phyloP scores from a whole-genome alignment of 2,329 filamentous ascomycete species.

The Monosporascus sp. region DNA sequence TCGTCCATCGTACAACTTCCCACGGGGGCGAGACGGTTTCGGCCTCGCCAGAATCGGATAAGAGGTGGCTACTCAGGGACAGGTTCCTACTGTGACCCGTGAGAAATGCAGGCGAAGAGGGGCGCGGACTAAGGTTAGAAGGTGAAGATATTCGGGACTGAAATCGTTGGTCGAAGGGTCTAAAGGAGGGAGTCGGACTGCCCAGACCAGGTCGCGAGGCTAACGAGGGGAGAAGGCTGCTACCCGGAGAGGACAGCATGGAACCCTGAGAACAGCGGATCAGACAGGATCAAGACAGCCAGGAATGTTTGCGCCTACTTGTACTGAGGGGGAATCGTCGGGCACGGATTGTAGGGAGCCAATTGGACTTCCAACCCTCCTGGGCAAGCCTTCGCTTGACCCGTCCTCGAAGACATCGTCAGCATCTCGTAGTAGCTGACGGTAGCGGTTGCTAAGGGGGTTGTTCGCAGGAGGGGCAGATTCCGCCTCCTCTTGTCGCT shows the following conservation, averaged over 20 bases:
- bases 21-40: constrained; percentile 77
- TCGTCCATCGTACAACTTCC: constrained; percentile 97
- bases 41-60: constrained; percentile 55
- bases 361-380: constrained; percentile 59
- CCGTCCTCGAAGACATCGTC: constrained; percentile 47
- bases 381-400: constrained; percentile 47
- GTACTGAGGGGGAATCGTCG: constrained; percentile 79
- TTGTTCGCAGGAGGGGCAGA: constrained; percentile 24
- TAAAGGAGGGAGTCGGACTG: constrained; percentile 75
- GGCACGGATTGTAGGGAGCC: constrained; percentile 67
- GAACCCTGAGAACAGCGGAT: constrained; percentile 46
- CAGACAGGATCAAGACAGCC: constrained; percentile 12
- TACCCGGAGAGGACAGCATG: constrained; percentile 60
- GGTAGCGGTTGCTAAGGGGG: constrained; percentile 36
- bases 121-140: constrained; percentile 54
- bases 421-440: constrained; percentile 37
- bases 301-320: constrained; percentile 44
- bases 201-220: constrained; percentile 59
- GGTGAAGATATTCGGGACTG: constrained; percentile 75
- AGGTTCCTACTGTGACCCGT: constrained; percentile 73
- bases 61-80: constrained; percentile 67
- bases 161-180: constrained; percentile 92
- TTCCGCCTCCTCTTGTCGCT: constrained; percentile 21
- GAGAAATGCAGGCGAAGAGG: constrained; percentile 72
- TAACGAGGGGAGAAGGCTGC: constrained; percentile 65